Evolutionary conservation across 164 flowering plant genomes (phyloP).

Genomic region (Tinospora cordifolia): DNA sequence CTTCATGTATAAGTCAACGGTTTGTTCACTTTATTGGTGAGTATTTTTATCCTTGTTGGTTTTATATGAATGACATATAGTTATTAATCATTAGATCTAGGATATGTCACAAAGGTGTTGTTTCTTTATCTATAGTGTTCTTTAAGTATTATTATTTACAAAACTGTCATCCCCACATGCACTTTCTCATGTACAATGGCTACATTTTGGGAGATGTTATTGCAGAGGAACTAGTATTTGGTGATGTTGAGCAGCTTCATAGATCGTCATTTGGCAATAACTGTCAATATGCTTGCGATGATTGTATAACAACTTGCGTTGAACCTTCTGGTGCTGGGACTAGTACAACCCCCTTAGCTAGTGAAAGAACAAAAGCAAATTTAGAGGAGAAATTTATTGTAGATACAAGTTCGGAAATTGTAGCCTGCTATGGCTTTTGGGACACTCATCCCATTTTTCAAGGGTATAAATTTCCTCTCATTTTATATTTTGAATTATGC

Average conservation of each 20-base stretch:
- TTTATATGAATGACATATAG: neutral
- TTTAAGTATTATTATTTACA: neutral
- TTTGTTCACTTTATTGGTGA: constrained; percentile 57
- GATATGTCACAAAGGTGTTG: too few species aligned
- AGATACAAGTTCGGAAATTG: constrained; percentile 31
- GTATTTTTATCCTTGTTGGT: constrained; percentile 14
- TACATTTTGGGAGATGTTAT: constrained; percentile 10
- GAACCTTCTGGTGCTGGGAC: constrained; percentile 14
- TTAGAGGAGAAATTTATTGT: constrained; percentile 20
- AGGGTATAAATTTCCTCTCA: constrained; percentile 33
- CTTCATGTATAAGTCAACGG: constrained; percentile 42
- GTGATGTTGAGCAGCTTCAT: constrained; percentile 30
- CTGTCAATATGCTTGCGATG: constrained; percentile 18
- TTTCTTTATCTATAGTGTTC: neutral
- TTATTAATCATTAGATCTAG: too few species aligned
- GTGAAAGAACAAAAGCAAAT: constrained; percentile 19
- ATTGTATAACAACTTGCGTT: constrained; percentile 24
- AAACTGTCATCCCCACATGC: neutral
- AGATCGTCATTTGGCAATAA: constrained; percentile 19
- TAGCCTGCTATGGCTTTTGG: constrained; percentile 16
- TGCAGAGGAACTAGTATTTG: constrained; percentile 52
- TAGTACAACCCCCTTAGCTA: constrained; percentile 19
- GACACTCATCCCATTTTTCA: constrained; percentile 34
- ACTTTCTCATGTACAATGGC: neutral
- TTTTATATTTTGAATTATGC: neutral